Conservation (phyloP, 2,329 filamentous ascomycete genomes). For the Trichoderma semiorbis region DNA sequence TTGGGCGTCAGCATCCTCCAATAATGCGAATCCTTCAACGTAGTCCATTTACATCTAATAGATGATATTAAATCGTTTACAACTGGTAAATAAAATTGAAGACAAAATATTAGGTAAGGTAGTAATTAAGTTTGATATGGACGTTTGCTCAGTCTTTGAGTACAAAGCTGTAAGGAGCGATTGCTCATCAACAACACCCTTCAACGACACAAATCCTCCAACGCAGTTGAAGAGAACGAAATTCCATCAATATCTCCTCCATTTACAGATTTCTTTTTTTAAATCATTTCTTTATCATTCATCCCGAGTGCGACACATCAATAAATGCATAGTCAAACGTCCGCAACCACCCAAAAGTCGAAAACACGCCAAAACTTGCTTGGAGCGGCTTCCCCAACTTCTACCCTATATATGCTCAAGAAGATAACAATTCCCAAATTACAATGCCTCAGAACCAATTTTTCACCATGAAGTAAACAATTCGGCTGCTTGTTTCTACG, state of each 20-base stretch:
- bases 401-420: not conserved
- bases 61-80: not conserved
- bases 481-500: no score
- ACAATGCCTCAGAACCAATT: not conserved
- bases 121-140: no score
- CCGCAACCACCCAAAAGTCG: not conserved
- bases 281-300: not conserved
- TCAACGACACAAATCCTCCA: not conserved
- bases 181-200: not conserved
- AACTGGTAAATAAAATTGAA: no score
- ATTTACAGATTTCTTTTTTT: not conserved
- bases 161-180: not conserved
- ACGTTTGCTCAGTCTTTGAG: no score
- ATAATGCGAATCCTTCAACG: no score
- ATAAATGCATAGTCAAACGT: not conserved
- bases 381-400: not conserved
- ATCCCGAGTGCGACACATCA: fast-evolving
- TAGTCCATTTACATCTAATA: no score
- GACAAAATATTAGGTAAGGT: no score
- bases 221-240: not conserved
- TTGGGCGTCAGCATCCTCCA: not conserved
- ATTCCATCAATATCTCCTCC: fast-evolving
- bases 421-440: not conserved
- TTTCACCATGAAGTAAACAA: no score
- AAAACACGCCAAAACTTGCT: not conserved